Base-by-base conservation (phyloP, 306 rosid genomes). In the Lathyrus tuberosus region DNA sequence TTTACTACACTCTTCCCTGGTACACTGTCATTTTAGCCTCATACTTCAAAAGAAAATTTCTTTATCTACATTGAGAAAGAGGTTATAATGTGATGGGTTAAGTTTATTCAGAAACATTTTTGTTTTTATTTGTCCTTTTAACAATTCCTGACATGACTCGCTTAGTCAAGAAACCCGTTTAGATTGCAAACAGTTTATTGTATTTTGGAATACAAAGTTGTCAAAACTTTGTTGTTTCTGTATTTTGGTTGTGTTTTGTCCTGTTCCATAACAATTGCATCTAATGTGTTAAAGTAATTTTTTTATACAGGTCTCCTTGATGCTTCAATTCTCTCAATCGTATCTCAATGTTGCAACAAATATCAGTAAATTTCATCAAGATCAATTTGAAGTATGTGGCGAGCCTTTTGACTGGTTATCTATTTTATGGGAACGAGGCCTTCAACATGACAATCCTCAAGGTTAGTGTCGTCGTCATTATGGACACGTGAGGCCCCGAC, bases 381-480 rank as follows among this genome's bases (percentile, higher is more conserved):
- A 78, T 73, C 87, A 73, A 64, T 62, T 85, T 26, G 83, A 80
- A 85, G 75, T 44, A 15, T 67, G 56, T 13, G 82, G 84, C 1
- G 86, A 85, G 75, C 75, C 82, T 75, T 86, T 83, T 72, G 79
- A 76, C 61, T 93, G 98, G 98, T 70, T 93, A 69, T 82, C 94
- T 31, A 88, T 93, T 77, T 83, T 93, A 81, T 93, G 98, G 98
- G 96, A 88, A 62, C 83, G 89, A 38, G 98, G 96, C 44, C 92
- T 93, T 80, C 86, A 66, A 71, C 98, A 93, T 63, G 94, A 84
- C 72, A 93, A 93, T 78, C 98, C 98, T 72, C 90, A 84, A 80
- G 97, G 98, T 90, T 76, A 41, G 77, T 63, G 67, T 70, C 56
- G 33, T 74, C 76, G 22, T 75, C 64, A 75, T 71, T 54, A 63